These are phyloP conservation scores for Pleurostoma richardsiae DNA, from an alignment of 2,329 filamentous ascomycete species.

Conservation along the genomic window DNA sequence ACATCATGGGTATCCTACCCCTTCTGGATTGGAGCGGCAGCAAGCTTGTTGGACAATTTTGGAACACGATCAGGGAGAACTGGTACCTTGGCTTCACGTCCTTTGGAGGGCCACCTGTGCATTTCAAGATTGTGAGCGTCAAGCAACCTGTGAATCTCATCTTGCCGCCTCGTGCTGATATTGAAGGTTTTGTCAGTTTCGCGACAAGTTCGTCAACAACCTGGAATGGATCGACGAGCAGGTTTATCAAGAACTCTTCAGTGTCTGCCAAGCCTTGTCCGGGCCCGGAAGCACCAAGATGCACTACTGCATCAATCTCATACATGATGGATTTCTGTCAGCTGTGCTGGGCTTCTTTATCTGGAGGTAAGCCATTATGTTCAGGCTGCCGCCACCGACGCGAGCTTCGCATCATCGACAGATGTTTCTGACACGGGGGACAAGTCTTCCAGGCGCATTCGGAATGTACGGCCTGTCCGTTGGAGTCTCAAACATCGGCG, in stretches of 20 bases:
- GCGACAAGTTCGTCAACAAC: slow-evolving; percentile 56
- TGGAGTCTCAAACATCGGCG: slow-evolving; percentile 56
- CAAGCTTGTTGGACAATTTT: background rate
- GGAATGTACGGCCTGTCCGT: slow-evolving; percentile 65
- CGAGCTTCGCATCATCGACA: background rate
- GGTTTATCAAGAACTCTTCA: slow-evolving; percentile 68
- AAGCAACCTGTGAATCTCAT: background rate
- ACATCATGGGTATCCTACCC: background rate
- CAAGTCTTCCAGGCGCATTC: slow-evolving; percentile 61
- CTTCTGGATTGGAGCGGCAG: background rate
- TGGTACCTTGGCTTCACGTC: slow-evolving; percentile 62
- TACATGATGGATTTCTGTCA: slow-evolving; percentile 54
- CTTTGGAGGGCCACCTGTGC: slow-evolving; percentile 64
- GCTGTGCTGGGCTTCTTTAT: slow-evolving; percentile 57
- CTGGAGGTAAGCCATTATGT: slow-evolving; percentile 52
- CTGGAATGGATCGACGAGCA: slow-evolving; percentile 65
- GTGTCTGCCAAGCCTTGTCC: slow-evolving; percentile 60
- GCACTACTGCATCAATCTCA: slow-evolving; percentile 61
- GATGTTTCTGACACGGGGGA: background rate
- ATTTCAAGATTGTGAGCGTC: slow-evolving; percentile 57
- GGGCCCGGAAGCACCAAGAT: slow-evolving; percentile 69
- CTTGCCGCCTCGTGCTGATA: background rate
- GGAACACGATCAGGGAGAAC: slow-evolving; percentile 14
- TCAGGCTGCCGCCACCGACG: background rate
- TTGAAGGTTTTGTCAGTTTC: slow-evolving; percentile 32